These are phyloP conservation scores for Pestalotiopsis sp. DNA, from an alignment of 2,329 filamentous ascomycete genomes.

Conservation along the genomic window DNA sequence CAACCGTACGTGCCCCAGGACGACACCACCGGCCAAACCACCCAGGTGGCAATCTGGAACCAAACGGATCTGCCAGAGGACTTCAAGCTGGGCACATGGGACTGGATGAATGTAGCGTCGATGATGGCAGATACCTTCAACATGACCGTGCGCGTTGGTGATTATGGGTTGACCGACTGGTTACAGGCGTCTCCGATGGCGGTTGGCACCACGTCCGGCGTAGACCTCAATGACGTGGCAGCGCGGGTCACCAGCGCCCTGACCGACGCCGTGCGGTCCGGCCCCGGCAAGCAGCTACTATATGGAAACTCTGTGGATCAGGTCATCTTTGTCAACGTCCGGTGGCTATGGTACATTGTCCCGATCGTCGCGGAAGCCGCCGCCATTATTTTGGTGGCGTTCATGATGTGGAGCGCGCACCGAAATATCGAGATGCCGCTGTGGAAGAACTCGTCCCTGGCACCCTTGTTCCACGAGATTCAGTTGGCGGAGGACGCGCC, in stretches of 20 bases:
- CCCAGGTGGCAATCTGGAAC: neutral
- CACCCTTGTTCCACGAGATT: neutral
- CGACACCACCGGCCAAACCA: neutral
- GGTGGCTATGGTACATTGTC: neutral
- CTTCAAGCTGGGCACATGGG: neutral
- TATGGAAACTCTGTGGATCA: neutral
- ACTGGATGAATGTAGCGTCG: neutral
- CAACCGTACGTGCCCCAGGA: neutral
- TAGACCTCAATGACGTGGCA: slow-evolving; percentile 6
- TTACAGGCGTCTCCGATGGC: neutral
- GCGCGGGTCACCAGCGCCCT: slow-evolving; percentile 13
- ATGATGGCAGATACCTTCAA: neutral
- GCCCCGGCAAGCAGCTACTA: neutral
- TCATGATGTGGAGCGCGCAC: neutral
- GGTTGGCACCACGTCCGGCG: neutral
- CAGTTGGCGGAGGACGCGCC: neutral
- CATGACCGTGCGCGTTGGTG: neutral
- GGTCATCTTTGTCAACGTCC: slow-evolving; percentile 1
- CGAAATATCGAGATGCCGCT: neutral
- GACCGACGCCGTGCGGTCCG: slow-evolving; percentile 18
- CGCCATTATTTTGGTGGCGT: neutral
- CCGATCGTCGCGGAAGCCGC: neutral
- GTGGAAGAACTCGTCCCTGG: neutral
- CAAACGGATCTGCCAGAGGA: neutral
- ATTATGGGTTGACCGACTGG: neutral